Conservation (phyloP, 169 alveolate species). For the Condylostoma magnum region DNA sequence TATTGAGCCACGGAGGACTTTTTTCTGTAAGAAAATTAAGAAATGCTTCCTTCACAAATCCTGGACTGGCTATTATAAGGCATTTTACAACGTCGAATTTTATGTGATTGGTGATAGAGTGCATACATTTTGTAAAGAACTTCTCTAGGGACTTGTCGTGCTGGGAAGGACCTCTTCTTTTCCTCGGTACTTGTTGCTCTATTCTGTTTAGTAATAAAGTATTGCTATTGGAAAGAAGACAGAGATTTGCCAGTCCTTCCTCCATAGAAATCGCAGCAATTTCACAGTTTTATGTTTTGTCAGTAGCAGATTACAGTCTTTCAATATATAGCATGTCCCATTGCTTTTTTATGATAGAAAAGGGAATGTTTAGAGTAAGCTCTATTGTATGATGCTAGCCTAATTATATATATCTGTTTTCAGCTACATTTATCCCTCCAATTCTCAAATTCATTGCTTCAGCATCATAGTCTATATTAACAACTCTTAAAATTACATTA, state of each 20-base stretch:
- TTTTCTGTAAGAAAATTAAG: slow-evolving; percentile 38
- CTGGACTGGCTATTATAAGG: slow-evolving; percentile 69
- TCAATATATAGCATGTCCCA: slow-evolving; percentile 65
- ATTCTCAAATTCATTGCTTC: slow-evolving; percentile 52
- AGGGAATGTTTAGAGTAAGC: slow-evolving; percentile 41
- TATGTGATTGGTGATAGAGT: slow-evolving; percentile 34
- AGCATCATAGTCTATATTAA: slow-evolving; percentile 57
- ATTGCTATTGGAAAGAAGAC: slow-evolving; percentile 47
- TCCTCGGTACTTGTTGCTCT: slow-evolving; percentile 38
- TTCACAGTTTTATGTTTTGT: slow-evolving; percentile 40
- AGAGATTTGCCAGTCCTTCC: slow-evolving; percentile 65
- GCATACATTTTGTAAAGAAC: slow-evolving; percentile 37
- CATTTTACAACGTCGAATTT: slow-evolving; percentile 31
- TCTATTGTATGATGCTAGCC: slow-evolving; percentile 73
- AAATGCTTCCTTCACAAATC: slow-evolving; percentile 66
- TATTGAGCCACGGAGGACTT: slow-evolving; percentile 34
- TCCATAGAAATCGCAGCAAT: slow-evolving; percentile 68
- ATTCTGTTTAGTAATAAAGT: slow-evolving; percentile 52
- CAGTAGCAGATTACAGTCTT: slow-evolving; percentile 49
- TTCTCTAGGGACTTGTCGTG: slow-evolving; percentile 43
- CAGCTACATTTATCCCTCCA: slow-evolving; percentile 54
- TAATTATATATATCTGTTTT: slow-evolving; percentile 51
- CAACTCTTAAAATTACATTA: slow-evolving; percentile 28
- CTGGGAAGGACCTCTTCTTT: slow-evolving; percentile 22
- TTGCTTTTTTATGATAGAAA: slow-evolving; percentile 52